phyloP scores from a whole-genome alignment of 805 yeast genomes.

The Starmerella vaccinii region DNA sequence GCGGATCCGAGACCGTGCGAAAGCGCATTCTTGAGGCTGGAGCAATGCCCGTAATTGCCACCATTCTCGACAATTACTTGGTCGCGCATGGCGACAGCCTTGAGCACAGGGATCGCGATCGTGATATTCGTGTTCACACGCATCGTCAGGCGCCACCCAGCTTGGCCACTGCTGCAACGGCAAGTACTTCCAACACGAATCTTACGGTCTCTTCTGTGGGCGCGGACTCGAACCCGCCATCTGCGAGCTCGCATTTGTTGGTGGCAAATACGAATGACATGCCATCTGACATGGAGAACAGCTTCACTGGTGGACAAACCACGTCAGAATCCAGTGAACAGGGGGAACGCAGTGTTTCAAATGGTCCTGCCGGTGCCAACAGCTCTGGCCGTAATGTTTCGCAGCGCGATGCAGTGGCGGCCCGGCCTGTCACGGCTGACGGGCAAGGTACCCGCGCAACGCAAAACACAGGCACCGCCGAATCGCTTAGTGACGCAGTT shows the following conservation, averaged over 20 bases:
- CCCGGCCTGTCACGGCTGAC: no score
- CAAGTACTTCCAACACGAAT: slow-evolving; percentile 1
- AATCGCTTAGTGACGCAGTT: background rate
- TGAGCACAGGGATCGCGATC: slow-evolving; percentile 18
- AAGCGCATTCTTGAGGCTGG: slow-evolving; percentile 86
- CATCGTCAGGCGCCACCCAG: slow-evolving; percentile 4
- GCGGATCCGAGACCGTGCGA: slow-evolving; percentile 82
- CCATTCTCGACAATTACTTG: slow-evolving; percentile 76
- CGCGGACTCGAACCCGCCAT: background rate
- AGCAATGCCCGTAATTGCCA: slow-evolving; percentile 78
- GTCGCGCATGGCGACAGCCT: slow-evolving; percentile 18
- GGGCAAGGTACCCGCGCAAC: no score
- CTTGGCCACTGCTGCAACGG: slow-evolving; percentile 4
- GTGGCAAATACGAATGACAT: background rate
- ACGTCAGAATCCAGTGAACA: background rate
- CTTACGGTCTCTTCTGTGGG: background rate
- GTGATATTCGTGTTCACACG: background rate
- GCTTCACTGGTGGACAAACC: background rate
- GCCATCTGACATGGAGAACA: background rate
- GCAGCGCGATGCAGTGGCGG: background rate
- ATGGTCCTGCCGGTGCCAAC: background rate
- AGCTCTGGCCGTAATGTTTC: background rate
- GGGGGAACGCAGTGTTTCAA: background rate
- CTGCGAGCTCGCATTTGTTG: background rate
- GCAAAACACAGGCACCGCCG: background rate